Evolutionary conservation across 2,329 filamentous ascomycete species (phyloP).

Genomic region (Clathrospora elynae): DNA sequence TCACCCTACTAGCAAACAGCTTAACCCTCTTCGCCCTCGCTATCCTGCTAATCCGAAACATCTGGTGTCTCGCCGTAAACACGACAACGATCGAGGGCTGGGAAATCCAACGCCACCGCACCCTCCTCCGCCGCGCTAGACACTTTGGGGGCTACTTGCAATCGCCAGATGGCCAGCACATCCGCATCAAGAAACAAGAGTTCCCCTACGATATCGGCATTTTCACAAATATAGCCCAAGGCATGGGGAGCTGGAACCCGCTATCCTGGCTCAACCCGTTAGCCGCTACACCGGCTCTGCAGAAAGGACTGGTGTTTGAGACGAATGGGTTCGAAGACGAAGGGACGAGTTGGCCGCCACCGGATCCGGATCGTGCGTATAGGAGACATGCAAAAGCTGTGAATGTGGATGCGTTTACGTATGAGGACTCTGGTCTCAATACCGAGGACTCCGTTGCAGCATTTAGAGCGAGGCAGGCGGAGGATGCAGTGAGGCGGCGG

Average conservation of each 20-base stretch:
- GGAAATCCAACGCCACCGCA: conserved; percentile 61
- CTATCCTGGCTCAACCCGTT: conserved; percentile 74
- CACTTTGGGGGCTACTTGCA: conserved; percentile 62
- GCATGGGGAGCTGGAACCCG: conserved; percentile 70
- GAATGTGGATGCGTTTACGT: conserved; percentile 46
- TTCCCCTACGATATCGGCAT: conserved; percentile 83
- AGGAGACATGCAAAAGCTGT: conserved; percentile 13
- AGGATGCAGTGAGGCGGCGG: conserved; percentile 54
- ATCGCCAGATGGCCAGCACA: conserved; percentile 60
- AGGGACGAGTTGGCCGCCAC: conserved; percentile 54
- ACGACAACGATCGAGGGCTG: conserved; percentile 81
- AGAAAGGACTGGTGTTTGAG: conserved; percentile 65
- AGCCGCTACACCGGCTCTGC: conserved; percentile 55
- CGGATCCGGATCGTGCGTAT: conserved; percentile 54
- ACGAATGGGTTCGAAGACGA: conserved; percentile 75
- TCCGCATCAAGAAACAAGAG: conserved; percentile 68
- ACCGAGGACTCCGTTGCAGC: conserved; percentile 55
- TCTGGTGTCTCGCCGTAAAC: conserved; percentile 68
- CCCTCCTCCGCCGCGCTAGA: conserved; percentile 52
- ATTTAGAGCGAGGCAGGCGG: conserved; percentile 60
- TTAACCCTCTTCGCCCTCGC: conserved; percentile 65
- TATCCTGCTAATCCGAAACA: conserved; percentile 65
- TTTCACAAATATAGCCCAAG: conserved; percentile 73
- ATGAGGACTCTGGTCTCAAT: conserved; percentile 44
- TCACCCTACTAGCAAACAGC: conserved; percentile 63